Conservation (phyloP, 139 green algal genomes). For the Yamagishiella unicocca region DNA sequence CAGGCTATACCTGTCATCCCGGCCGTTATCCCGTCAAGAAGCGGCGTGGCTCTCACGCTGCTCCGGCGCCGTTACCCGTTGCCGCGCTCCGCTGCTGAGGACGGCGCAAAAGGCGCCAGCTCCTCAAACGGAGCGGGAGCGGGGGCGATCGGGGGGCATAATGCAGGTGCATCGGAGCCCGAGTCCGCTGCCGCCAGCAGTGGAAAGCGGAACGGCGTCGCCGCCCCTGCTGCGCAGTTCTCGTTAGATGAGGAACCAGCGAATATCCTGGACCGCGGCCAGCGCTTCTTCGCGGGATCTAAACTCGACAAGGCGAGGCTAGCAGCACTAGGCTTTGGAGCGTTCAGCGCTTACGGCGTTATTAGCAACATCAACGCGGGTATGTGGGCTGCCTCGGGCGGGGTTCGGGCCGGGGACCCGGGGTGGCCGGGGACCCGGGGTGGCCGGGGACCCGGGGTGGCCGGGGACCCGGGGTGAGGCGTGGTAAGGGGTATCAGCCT, state of each 20-base stretch:
- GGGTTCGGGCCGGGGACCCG: not conserved
- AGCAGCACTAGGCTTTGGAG: conserved; percentile 55
- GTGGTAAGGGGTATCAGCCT: not conserved
- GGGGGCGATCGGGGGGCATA: not conserved
- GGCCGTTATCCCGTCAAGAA: too few relatives aligned
- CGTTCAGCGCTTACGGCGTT: conserved; percentile 59
- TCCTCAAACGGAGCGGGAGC: not conserved
- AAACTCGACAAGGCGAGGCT: conserved; percentile 47
- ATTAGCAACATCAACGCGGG: conserved; percentile 68
- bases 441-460: not conserved
- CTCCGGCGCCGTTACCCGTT: too few relatives aligned
- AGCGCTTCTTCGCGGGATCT: conserved; percentile 8
- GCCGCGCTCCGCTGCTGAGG: too few relatives aligned
- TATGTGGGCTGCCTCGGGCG: not conserved
- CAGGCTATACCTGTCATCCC: too few relatives aligned
- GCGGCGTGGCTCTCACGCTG: too few relatives aligned
- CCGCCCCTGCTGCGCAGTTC: not conserved
- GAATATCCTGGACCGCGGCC: not conserved
- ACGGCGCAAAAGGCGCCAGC: too few relatives aligned
- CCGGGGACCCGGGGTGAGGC: too few relatives aligned
- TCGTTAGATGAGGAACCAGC: not conserved
- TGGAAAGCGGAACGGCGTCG: too few relatives aligned
- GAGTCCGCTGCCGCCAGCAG: too few relatives aligned
- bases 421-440: not conserved
- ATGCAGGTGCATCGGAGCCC: too few relatives aligned